Conservation (phyloP, 192 early-diverging fungal species). For the Entrophospora sp. region DNA sequence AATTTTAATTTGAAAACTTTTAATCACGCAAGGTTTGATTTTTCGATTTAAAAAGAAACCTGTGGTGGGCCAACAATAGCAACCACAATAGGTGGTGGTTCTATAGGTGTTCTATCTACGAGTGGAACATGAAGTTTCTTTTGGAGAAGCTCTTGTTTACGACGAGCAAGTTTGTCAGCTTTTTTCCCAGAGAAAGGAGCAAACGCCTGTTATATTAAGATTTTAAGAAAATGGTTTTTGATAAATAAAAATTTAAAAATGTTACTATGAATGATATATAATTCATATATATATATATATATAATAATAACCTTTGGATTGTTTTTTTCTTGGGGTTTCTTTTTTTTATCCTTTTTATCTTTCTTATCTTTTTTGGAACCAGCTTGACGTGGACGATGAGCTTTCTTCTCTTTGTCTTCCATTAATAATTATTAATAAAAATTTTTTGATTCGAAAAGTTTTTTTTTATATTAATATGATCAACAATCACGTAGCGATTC, state of each 20-base stretch:
- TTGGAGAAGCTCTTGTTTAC: slow-evolving; percentile 80
- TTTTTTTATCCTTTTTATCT: slow-evolving; percentile 64
- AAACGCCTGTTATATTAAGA: slow-evolving; percentile 48
- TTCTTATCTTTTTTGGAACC: slow-evolving; percentile 85
- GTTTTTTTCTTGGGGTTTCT: slow-evolving; percentile 73
- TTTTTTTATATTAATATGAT: no score
- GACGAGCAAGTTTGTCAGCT: slow-evolving; percentile 69
- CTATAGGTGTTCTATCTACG: slow-evolving; percentile 85
- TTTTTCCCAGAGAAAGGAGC: slow-evolving; percentile 58
- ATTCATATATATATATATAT: no score
- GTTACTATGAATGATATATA: no score
- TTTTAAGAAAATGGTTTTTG: background rate
- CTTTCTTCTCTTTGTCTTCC: slow-evolving; percentile 68
- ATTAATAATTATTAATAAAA: slow-evolving; percentile 24
- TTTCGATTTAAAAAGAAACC: slow-evolving; percentile 32
- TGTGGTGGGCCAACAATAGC: slow-evolving; percentile 94
- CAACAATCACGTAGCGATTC: no score
- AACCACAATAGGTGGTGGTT: slow-evolving; percentile 86
- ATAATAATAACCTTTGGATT: slow-evolving; percentile 65
- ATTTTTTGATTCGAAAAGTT: no score
- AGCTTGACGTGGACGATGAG: slow-evolving; percentile 71
- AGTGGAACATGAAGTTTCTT: slow-evolving; percentile 93
- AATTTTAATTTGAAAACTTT: background rate
- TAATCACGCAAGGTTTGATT: background rate
- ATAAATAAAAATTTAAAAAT: background rate